These are phyloP conservation scores for Arachnomyces sp. DNA, from an alignment of 2,329 filamentous ascomycete species.

Conservation along the genomic window DNA sequence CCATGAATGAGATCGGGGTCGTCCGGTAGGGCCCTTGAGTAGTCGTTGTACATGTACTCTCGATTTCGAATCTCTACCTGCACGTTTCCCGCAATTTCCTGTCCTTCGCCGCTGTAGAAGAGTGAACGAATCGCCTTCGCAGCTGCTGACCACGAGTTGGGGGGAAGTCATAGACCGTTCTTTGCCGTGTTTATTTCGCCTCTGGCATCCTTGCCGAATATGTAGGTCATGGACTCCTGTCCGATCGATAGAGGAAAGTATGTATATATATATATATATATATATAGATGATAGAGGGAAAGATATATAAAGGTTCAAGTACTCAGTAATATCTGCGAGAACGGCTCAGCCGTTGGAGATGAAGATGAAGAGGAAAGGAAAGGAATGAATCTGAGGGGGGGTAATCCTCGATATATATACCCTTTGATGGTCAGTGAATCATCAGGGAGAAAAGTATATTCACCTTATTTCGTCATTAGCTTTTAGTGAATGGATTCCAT, in stretches of 20 bases:
- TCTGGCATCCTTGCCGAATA: conserved; percentile 7
- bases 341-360: no score
- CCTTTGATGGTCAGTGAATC: no score
- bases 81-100: neutral
- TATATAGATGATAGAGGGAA: no score
- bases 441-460: no score
- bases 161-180: conserved; percentile 8
- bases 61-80: conserved; percentile 3
- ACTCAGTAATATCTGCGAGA: no score
- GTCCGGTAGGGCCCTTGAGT: neutral
- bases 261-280: no score
- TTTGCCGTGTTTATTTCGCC: conserved; percentile 7
- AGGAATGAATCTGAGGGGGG: no score
- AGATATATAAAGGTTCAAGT: no score
- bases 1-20: neutral
- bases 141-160: neutral
- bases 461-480: no score
- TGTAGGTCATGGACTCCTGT: conserved; percentile 5
- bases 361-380: no score
- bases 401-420: no score
- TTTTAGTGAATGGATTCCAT: no score
- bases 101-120: neutral
- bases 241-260: conserved; percentile 9
- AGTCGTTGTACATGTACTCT: conserved; percentile 1
- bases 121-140: neutral